Base-by-base conservation (phyloP, 2,329 filamentous ascomycete genomes). In the Zasmidium citrigriseum region DNA sequence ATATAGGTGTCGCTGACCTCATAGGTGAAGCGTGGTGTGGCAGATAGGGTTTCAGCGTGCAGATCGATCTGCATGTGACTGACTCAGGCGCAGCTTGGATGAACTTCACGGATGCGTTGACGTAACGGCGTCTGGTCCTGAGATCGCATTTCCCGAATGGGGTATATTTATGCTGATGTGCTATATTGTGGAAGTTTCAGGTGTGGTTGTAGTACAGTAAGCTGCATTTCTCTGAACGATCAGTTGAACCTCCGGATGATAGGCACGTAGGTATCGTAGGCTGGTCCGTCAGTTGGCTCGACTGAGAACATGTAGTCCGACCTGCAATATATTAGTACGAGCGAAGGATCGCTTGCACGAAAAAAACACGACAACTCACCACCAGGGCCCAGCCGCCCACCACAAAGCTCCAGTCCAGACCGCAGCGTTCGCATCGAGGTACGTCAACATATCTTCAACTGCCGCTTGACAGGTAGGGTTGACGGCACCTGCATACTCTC, bases 331-430 rank as follows among this genome's bases (percentile, higher is more conserved):
- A 25, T 54, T 27, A 54, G 52, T 14, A 41, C 7, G 5, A 4
- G 14, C 18, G 12, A 7, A 23, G 3, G 16, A 25, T 34, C 9
- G 2, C 1, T 7, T 21, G 23, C 3, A 38, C 22, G 24, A 12
- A 9, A 41, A 18, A 2, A 18, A 7, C n/a, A 10, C 24, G 10
- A 10, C 2, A 22, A 27, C 20, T 14, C 14, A 41, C 34, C 22
- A 50, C 55, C 55, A 57, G 23, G 82, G 82, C 0, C 83, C 83
- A 21, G 80, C 83, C 25, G 79, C 78, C 82, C 83, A 85, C 80
- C 80, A 85, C 0, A 79, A 50, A 0, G 76, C 79, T 12, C 83
- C 83, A 29, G 69, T 71, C 83, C 83, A 84, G 2, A 84, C 80
- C 70, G 83, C 81, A 1, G 64, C 70, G 64, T 84, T 82, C 38